Evolutionary conservation across 2,329 filamentous ascomycete genomes (phyloP).

Genomic region (Colletotrichum chlorophyti): DNA sequence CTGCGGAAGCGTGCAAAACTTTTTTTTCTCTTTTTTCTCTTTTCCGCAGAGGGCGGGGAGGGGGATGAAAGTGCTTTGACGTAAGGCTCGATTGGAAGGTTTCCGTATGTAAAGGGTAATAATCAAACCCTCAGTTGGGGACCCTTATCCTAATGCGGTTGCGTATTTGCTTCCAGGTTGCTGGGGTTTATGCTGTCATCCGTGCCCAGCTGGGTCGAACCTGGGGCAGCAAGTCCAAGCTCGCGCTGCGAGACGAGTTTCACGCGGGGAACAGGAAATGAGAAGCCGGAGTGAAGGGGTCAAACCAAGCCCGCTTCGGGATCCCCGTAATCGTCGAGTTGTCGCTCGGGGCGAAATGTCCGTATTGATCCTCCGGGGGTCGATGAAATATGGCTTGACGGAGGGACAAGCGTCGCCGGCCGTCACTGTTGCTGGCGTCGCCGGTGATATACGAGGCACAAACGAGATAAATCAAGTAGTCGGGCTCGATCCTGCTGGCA

Average conservation of each 20-base stretch:
- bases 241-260: constrained; percentile 16
- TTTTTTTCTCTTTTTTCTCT: no score
- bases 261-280: constrained; percentile 14
- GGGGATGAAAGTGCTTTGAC: constrained; percentile 10
- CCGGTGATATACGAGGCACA: constrained; percentile 11
- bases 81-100: constrained; percentile 6
- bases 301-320: neutral
- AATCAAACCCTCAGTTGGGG: constrained; percentile 11
- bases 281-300: neutral
- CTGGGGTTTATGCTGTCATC: constrained; percentile 27
- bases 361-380: neutral
- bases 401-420: neutral
- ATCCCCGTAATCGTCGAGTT: neutral
- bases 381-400: neutral
- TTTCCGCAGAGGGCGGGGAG: neutral
- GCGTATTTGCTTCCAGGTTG: constrained; percentile 8
- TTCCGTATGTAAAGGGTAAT: constrained; percentile 3
- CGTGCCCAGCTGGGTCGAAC: constrained; percentile 23
- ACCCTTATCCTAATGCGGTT: constrained; percentile 21
- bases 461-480: neutral
- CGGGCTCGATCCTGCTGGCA: constrained; percentile 13
- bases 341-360: no score
- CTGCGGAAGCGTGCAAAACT: no score
- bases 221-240: constrained; percentile 19
- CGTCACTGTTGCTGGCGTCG: no score